A percentile compares a stretch with the other conserved stretches of the same genome.
Evolutionary conservation across 805 yeast species (phyloP).

Genomic region (Ogataea allantospora): DNA sequence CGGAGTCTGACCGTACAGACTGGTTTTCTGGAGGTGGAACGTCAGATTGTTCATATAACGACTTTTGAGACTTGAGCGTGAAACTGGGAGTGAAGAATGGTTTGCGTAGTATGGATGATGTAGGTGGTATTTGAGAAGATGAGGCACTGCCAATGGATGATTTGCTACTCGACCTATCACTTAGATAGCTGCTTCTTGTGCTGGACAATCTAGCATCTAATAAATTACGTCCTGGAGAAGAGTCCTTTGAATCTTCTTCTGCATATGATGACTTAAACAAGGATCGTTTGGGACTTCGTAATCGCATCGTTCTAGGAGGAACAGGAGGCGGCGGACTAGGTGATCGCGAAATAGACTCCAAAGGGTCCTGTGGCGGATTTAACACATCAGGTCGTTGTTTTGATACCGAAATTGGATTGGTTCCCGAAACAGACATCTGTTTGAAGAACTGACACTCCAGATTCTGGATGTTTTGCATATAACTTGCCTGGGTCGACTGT

Average conservation of each 20-base stretch:
- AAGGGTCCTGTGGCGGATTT: not conserved
- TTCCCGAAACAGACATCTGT: slow-evolving; percentile 7
- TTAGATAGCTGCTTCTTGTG: slow-evolving; percentile 1
- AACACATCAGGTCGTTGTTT: not conserved
- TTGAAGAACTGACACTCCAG: slow-evolving; percentile 16
- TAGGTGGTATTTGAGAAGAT: not conserved
- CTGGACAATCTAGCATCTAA: slow-evolving; percentile 1
- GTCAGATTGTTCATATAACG: slow-evolving; percentile 5
- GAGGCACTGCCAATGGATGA: slow-evolving; percentile 7
- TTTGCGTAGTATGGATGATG: slow-evolving; percentile 3
- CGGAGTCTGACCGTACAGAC: slow-evolving; percentile 4
- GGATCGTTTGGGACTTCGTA: not conserved
- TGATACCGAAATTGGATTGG: not conserved
- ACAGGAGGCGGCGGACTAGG: slow-evolving; percentile 12
- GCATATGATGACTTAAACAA: slow-evolving; percentile 7
- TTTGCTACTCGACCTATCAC: slow-evolving; percentile 3
- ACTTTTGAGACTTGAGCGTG: slow-evolving; percentile 9
- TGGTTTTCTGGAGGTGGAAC: not conserved
- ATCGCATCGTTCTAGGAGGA: slow-evolving; percentile 4
- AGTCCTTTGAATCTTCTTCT: slow-evolving; percentile 1
- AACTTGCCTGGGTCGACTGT: slow-evolving; percentile 16
- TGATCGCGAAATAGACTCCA: slow-evolving; percentile 1
- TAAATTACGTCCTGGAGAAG: not conserved
- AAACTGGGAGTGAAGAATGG: slow-evolving; percentile 11
- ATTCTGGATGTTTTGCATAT: slow-evolving; percentile 18